phyloP scores from a whole-genome alignment of 2,329 filamentous ascomycete species.

The Hymenoscyphus scutula region DNA sequence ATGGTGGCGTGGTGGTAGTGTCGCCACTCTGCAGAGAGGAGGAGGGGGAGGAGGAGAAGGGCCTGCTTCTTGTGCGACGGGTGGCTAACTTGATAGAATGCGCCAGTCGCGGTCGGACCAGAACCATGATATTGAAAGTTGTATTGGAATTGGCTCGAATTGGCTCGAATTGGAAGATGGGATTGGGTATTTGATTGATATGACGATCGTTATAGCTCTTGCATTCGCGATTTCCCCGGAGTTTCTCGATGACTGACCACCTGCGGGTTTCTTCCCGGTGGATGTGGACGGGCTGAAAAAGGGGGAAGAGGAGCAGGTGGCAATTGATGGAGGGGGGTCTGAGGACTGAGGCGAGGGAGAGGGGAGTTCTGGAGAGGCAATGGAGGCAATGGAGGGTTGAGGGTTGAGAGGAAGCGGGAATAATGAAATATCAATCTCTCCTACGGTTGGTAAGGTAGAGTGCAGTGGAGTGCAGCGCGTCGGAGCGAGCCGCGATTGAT shows the following conservation, averaged over 20 bases:
- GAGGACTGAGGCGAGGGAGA: too few relatives aligned
- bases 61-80: not conserved
- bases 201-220: not conserved
- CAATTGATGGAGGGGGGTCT: not conserved
- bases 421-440: not conserved
- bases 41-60: slow-evolving; percentile 5
- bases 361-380: not conserved
- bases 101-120: slow-evolving; percentile 7
- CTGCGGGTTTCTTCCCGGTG: not conserved
- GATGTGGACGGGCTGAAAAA: not conserved
- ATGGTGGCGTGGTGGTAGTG: slow-evolving; percentile 22
- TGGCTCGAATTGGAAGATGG: not conserved
- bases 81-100: slow-evolving; percentile 3
- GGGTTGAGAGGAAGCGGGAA: slow-evolving; percentile 1
- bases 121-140: slow-evolving; percentile 2
- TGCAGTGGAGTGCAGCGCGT: not conserved
- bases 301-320: not conserved
- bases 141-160: not conserved
- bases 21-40: not conserved
- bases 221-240: not conserved
- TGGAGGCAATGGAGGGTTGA: too few relatives aligned
- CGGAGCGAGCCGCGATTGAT: not conserved
- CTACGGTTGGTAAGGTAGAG: too few relatives aligned
- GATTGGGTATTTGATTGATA: not conserved
- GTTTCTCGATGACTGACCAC: not conserved